Evolutionary conservation across 2,329 filamentous ascomycete genomes (phyloP).

Genomic region (Ilyonectria destructans): DNA sequence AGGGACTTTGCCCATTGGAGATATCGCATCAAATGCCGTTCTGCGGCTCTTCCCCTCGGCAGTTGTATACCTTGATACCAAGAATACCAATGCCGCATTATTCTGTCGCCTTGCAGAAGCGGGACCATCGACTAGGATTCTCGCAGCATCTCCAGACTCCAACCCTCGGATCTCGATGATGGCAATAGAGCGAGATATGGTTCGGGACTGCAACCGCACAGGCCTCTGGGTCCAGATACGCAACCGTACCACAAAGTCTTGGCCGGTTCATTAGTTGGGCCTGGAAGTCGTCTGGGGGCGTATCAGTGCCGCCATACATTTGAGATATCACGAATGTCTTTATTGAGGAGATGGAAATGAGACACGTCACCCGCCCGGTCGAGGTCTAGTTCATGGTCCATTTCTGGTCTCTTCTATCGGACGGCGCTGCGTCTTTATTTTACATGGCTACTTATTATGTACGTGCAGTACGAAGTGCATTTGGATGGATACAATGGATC

Average conservation of each 20-base stretch:
- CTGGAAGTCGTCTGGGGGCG: background rate
- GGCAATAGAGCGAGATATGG: constrained; percentile 6
- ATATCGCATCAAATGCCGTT: background rate
- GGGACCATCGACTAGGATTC: constrained; percentile 37
- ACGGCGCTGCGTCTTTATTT: background rate
- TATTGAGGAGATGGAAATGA: constrained; percentile 5
- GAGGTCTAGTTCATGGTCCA: background rate
- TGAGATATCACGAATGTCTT: background rate
- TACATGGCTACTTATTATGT: background rate
- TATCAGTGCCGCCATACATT: background rate
- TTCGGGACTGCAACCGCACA: constrained; percentile 4
- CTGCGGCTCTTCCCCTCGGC: constrained; percentile 4
- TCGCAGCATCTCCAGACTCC: constrained; percentile 16
- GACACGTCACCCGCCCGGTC: constrained; percentile 2
- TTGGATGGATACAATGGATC: background rate
- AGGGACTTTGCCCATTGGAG: background rate
- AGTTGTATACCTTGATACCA: constrained; percentile 4
- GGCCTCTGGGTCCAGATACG: background rate
- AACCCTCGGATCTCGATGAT: constrained; percentile 24
- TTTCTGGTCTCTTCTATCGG: background rate
- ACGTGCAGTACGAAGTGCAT: background rate
- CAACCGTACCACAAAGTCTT: background rate
- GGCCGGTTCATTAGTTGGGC: background rate
- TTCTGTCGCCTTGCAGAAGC: constrained; percentile 31
- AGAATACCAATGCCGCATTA: background rate